phyloP scores from a whole-genome alignment of 1,139 yeast species.

The Saccharomyces hybrid region DNA sequence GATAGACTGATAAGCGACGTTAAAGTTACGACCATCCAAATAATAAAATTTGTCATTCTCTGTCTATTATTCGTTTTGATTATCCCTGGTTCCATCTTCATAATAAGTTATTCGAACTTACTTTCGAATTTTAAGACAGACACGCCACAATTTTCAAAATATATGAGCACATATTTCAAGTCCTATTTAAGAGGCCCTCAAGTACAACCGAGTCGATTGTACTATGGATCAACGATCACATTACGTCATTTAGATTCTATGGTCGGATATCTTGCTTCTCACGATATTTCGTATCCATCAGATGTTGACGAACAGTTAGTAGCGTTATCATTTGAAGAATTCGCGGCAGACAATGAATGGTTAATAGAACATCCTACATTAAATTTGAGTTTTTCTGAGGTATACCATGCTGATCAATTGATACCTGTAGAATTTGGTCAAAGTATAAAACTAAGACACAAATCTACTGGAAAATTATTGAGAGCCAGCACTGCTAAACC shows the following conservation, averaged over 20 bases:
- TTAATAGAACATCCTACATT: slow-evolving; percentile 41
- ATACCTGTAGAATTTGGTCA: slow-evolving; percentile 44
- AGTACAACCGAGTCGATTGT: slow-evolving; percentile 40
- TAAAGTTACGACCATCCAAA: slow-evolving; percentile 7
- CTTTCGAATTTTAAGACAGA: slow-evolving; percentile 39
- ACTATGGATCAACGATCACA: slow-evolving; percentile 60
- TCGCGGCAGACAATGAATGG: slow-evolving; percentile 59
- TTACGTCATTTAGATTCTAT: slow-evolving; percentile 53
- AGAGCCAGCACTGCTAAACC: slow-evolving; percentile 56
- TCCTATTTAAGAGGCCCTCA: slow-evolving; percentile 37
- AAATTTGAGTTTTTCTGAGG: slow-evolving; percentile 4
- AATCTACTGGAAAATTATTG: slow-evolving; percentile 50
- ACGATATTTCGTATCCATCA: slow-evolving; percentile 42
- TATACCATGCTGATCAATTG: slow-evolving; percentile 26
- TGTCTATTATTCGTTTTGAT: slow-evolving; percentile 36
- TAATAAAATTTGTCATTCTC: slow-evolving; percentile 33
- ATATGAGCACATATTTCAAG: slow-evolving; percentile 53
- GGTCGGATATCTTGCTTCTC: slow-evolving; percentile 66
- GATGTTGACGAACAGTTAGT: slow-evolving; percentile 66
- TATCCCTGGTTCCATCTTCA: slow-evolving; percentile 47
- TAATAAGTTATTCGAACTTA: slow-evolving; percentile 44
- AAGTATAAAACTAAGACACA: slow-evolving; percentile 54
- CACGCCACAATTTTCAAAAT: slow-evolving; percentile 41
- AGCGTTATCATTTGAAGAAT: slow-evolving; percentile 46
- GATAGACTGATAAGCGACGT: not conserved